Evolutionary conservation across 2,329 filamentous ascomycete species (phyloP), one percentile per base, ranked within the genome.

Genomic region (Dactylellina leptospora): DNA sequence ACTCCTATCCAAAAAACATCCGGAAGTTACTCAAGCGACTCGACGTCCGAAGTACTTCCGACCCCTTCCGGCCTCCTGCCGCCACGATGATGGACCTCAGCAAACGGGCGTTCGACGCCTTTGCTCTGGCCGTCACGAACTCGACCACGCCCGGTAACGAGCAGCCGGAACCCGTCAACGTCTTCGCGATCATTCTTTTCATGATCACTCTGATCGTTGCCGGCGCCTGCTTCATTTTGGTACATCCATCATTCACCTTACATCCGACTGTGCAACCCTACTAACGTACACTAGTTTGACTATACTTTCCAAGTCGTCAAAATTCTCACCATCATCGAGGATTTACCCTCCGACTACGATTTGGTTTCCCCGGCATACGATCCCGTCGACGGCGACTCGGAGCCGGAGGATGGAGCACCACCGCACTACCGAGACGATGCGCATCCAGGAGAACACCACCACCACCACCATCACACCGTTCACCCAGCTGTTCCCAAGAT

Each of bases 271-370:
- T 27, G 10, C 22, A 58, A 20, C 55, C n/a, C 54, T 53, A 23
- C 50, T 56, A 40, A 58, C 16, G 4, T 16, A 40, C 5, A 33
- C 28, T 27, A 76, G 75, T 50, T 75, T n/a, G 51, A 74, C 45
- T 75, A 76, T 42, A 71, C 73, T 4, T 59, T 75, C 48, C 71
- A 74, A 45, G 55, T 90, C 60, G 81, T 90, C 45, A 83, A 85
- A 1, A 86, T 85, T 4, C 83, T 90, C 42, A 83, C 86, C 73
- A 86, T 87, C 80, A 82, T 90, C 76, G 88, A 90, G 79, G 84
- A 84, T 48, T 83, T 85, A 74, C 83, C 83, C 23, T 83, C 83
- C 55, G 83, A 84, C 74, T 80, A 83, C 76, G 80, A 85, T 59
- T 80, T 83, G 55, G 82, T 85, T 76, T 54, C 84, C 74, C 78